Conservation (phyloP, 495 filamentous ascomycete species). For the Cudoniella acicularis region DNA sequence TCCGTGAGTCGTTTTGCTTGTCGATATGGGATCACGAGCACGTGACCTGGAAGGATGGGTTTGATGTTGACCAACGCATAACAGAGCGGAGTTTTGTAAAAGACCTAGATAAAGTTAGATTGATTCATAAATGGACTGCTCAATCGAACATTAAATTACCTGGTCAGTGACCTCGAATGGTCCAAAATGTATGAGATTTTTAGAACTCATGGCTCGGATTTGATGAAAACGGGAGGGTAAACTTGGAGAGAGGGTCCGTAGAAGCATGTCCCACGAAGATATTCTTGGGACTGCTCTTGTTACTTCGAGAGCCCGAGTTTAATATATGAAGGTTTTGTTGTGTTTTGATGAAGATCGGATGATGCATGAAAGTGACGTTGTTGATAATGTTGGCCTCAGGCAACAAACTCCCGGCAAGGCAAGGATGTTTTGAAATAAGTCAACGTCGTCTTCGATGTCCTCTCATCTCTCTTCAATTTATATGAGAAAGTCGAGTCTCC, state of each 20-base stretch:
- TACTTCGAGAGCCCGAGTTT: neutral
- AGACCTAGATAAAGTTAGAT: constrained; percentile 53
- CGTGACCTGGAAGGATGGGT: constrained; percentile 88
- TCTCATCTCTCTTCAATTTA: neutral
- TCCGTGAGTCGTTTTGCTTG: constrained; percentile 70
- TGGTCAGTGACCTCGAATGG: constrained; percentile 62
- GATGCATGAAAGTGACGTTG: neutral
- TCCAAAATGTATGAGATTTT: constrained; percentile 55
- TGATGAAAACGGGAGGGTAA: neutral
- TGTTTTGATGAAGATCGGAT: neutral
- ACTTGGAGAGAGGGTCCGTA: neutral
- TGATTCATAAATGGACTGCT: neutral
- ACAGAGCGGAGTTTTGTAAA: constrained; percentile 72
- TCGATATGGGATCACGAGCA: constrained; percentile 69
- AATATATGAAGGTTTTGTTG: neutral
- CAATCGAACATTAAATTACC: constrained; percentile 28
- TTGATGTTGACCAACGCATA: constrained; percentile 93
- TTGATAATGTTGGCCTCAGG: neutral
- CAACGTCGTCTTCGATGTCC: neutral
- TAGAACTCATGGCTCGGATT: constrained; percentile 7
- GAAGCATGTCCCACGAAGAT: constrained; percentile 13
- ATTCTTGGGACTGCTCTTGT: neutral
- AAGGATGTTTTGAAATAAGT: neutral
- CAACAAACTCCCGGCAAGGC: neutral
- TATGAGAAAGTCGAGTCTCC: neutral